Conservation (phyloP, 2,329 filamentous ascomycete genomes). For the Colletotrichum shisoi region DNA sequence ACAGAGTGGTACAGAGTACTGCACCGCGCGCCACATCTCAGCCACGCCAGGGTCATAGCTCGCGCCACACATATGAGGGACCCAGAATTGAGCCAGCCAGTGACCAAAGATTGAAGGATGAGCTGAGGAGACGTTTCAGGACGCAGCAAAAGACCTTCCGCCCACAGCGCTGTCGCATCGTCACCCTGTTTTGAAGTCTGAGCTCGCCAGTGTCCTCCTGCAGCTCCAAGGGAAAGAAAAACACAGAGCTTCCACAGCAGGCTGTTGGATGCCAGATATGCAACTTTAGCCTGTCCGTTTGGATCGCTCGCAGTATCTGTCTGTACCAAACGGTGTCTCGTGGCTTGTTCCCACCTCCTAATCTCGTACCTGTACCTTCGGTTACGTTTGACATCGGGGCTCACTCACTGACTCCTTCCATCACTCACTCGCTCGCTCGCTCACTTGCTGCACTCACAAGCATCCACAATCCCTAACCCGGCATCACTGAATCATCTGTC, state of each 20-base stretch:
- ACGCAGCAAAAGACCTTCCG: constrained; percentile 21
- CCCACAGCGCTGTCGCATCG: constrained; percentile 31
- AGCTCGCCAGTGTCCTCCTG: background rate
- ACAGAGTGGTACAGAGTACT: background rate
- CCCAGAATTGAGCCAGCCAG: constrained; percentile 1
- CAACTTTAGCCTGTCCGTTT: background rate
- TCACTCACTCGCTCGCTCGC: background rate
- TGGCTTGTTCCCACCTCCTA: background rate
- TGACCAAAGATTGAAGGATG: constrained; percentile 36
- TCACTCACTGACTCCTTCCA: constrained; percentile 1
- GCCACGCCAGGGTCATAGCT: constrained; percentile 6
- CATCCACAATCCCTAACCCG: background rate
- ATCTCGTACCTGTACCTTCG: too few relatives aligned
- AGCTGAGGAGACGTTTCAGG: constrained; percentile 39
- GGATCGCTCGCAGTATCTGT: background rate
- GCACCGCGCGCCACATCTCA: constrained; percentile 23
- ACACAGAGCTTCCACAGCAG: constrained; percentile 32
- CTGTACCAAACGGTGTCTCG: background rate
- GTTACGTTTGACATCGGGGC: background rate
- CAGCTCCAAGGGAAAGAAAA: background rate
- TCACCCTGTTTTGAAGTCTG: constrained; percentile 21
- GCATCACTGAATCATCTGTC: background rate
- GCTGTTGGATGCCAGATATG: constrained; percentile 34
- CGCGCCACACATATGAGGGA: constrained; percentile 7
- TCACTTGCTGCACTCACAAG: background rate